These are phyloP conservation scores for Pyrenochaeta sp. DNA, from an alignment of 2,329 filamentous ascomycete species.

Conservation along the genomic window DNA sequence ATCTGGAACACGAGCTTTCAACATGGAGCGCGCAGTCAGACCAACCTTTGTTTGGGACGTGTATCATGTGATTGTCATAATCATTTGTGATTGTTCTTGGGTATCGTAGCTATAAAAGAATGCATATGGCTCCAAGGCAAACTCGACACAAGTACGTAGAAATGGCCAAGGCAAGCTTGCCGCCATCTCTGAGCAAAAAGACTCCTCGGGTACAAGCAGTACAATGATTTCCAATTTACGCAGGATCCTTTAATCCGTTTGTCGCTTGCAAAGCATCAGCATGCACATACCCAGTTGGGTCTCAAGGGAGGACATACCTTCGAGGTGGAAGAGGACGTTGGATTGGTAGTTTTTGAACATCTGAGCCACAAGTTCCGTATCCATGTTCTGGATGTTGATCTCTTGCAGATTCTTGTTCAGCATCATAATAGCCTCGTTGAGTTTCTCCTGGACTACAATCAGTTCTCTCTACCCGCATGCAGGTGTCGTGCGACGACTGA, in stretches of 20 bases:
- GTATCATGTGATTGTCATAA: neutral
- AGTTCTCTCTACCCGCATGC: slow-evolving; percentile 1
- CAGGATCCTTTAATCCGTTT: slow-evolving; percentile 81
- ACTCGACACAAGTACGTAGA: neutral
- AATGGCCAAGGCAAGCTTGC: too few relatives aligned
- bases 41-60: too few relatives aligned
- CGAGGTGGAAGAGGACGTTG: slow-evolving; percentile 95
- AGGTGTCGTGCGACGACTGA: slow-evolving; percentile 60
- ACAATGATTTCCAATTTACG: too few relatives aligned
- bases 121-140: neutral
- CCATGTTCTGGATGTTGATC: slow-evolving; percentile 99
- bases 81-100: slow-evolving; percentile 1
- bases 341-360: slow-evolving; percentile 99
- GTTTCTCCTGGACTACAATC: slow-evolving; percentile 78
- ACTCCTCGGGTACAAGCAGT: too few relatives aligned
- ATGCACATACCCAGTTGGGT: too few relatives aligned
- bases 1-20: neutral
- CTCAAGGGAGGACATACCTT: slow-evolving; percentile 68
- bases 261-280: slow-evolving; percentile 66
- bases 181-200: too few relatives aligned
- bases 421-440: slow-evolving; percentile 91
- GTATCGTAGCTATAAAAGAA: slow-evolving; percentile 3
- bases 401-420: slow-evolving; percentile 95
- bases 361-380: slow-evolving; percentile 94
- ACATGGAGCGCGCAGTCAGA: too few relatives aligned